Base-by-base conservation (phyloP, 345 rosid species). In the Populus euphratica region DNA sequence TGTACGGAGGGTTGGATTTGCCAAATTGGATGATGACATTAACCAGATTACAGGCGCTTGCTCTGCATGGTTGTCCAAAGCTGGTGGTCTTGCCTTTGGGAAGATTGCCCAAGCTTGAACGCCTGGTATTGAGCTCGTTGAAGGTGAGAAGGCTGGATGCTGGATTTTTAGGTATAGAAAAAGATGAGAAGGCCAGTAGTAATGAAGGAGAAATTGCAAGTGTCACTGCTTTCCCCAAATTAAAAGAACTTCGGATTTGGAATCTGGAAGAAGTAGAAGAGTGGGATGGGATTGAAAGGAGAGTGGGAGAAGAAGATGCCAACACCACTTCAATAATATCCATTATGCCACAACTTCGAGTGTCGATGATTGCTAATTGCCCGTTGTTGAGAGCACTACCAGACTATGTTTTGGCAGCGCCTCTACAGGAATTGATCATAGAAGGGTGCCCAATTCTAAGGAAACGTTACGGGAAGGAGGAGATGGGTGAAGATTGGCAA, bases 111-210 rank as follows among this genome's bases (percentile, higher is more conserved):
- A 39, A 39, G 10, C 43, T 39, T 27, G 17, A 56, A 35, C 3
- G 17, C 17, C 85, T 78, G 16, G 1, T 0, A 31, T 3, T 31
- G 33, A 31, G 4, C 4, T 31, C 33, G 33, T 13, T 81, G 54
- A 10, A 16, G 7, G 23, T 59, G 25, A 68, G 38, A 36, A 61
- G 21, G 27, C 47, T 80, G 33, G 65, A 74, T 52, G 31, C 9
- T 59, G 84, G 77, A 17, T 77, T 77, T 21, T 14, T 73, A 49
- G 78, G 75, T 16, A 43, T 70, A 39, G 50, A n/a, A 12, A 33
- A 2, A 11, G 33, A 16, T 25, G 38, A 12, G 3, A 25, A 31
- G 5, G 36, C 50, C 17, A 11, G 2, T 44, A 44, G 12, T 3
- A 44, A 13, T 44, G 52, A 13, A 59, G 31, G 20, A 59, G 64